phyloP scores from a whole-genome alignment of 2,329 filamentous ascomycete genomes.

The Whalleya microplaca region DNA sequence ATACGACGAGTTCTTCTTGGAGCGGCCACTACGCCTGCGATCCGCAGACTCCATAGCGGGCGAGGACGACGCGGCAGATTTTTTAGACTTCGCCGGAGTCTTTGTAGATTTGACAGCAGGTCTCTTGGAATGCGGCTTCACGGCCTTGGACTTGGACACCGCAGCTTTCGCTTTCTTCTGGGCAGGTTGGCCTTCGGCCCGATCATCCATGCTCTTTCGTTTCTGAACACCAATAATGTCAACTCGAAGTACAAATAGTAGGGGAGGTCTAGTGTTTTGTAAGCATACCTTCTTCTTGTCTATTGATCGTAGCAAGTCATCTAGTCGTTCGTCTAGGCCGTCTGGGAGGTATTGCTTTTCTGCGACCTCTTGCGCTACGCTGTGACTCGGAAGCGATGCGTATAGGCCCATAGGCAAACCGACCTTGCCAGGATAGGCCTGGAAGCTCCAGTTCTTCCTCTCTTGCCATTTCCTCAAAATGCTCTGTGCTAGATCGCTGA shows the following conservation, averaged over 20 bases:
- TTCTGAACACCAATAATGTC: conserved; percentile 49
- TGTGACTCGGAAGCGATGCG: conserved; percentile 72
- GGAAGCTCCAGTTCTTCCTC: conserved; percentile 81
- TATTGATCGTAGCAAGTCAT: conserved; percentile 64
- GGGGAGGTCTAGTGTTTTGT: not conserved
- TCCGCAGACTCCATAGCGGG: conserved; percentile 44
- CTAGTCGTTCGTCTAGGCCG: conserved; percentile 74
- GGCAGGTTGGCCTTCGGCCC: conserved; percentile 48
- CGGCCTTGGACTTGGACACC: conserved; percentile 39
- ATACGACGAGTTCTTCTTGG: conserved; percentile 53
- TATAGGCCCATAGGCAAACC: conserved; percentile 82
- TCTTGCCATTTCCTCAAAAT: conserved; percentile 87
- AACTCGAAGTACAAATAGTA: conserved; percentile 5
- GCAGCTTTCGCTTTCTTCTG: conserved; percentile 44
- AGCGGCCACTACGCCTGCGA: conserved; percentile 60
- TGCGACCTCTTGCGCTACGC: conserved; percentile 81
- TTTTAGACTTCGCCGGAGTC: conserved; percentile 31
- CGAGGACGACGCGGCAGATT: conserved; percentile 36
- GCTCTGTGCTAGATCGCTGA: conserved; percentile 85
- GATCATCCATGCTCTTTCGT: conserved; percentile 58
- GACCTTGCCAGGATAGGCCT: conserved; percentile 80
- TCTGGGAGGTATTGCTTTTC: conserved; percentile 84
- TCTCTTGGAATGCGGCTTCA: conserved; percentile 33
- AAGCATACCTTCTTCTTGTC: conserved; percentile 72
- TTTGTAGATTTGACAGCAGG: conserved; percentile 32